Conservation (phyloP, 1,284 basidiomycete genomes). For the Pisolithus thermaeus region DNA sequence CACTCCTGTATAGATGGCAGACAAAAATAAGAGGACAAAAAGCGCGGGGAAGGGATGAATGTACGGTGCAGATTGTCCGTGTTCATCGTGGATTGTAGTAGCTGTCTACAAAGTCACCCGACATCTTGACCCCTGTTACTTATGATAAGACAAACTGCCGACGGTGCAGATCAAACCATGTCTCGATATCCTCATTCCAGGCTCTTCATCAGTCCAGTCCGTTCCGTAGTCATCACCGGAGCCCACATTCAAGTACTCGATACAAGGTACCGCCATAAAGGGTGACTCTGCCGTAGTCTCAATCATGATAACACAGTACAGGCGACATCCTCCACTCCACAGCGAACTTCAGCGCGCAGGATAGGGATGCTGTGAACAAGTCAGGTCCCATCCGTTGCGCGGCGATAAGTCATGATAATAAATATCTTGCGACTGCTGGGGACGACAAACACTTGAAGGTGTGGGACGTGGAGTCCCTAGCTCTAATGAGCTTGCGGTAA, state of each 20-base stretch:
- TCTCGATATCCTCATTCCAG: constrained; percentile 41
- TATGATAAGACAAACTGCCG: neutral
- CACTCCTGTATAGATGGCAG: too few species aligned
- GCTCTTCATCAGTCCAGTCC: constrained; percentile 35
- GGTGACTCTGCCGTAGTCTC: neutral
- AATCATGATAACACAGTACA: constrained; percentile 36
- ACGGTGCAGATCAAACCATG: constrained; percentile 10
- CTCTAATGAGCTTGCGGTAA: constrained; percentile 59
- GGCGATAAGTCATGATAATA: constrained; percentile 43
- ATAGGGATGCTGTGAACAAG: constrained; percentile 34
- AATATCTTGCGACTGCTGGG: constrained; percentile 57
- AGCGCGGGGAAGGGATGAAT: too few species aligned
- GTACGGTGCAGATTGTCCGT: too few species aligned
- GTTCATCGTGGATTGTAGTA: too few species aligned
- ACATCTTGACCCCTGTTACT: too few species aligned
- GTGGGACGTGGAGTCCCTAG: constrained; percentile 57
- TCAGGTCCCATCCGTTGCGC: constrained; percentile 59
- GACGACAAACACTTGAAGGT: constrained; percentile 80
- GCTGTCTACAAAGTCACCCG: too few species aligned
- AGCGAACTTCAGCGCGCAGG: constrained; percentile 25
- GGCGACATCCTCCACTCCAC: constrained; percentile 49
- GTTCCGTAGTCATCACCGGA: constrained; percentile 45
- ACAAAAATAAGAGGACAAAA: too few species aligned
- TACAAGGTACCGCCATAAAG: constrained; percentile 33
- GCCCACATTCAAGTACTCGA: constrained; percentile 56